A percentile compares a stretch with the other conserved stretches of the same genome.
Conservation (phyloP, 2,329 filamentous ascomycete genomes). For the Dendrostoma leiphaemia region DNA sequence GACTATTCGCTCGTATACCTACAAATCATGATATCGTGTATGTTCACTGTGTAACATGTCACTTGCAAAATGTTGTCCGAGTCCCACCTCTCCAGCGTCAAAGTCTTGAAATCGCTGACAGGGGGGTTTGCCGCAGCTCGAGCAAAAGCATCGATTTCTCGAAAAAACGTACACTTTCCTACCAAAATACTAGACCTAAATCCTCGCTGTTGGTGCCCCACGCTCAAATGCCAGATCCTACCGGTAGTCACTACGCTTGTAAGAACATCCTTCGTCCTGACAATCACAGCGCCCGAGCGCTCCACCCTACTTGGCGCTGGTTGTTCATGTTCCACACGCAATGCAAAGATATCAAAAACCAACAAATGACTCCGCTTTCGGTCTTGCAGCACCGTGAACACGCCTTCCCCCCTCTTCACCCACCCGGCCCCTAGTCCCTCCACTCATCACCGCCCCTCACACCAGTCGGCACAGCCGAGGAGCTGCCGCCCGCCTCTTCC, state of each 20-base stretch:
- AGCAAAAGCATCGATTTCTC: no score
- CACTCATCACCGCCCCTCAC: slow-evolving; percentile 48
- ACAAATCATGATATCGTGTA: neutral
- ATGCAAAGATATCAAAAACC: neutral
- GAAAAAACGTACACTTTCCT: neutral
- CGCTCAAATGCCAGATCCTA: neutral
- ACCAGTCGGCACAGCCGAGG: slow-evolving; percentile 30
- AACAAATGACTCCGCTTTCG: neutral
- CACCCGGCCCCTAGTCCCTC: slow-evolving; percentile 27
- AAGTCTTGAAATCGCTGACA: no score
- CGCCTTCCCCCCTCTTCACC: no score
- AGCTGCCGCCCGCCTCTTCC: slow-evolving; percentile 35
- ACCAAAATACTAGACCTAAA: no score
- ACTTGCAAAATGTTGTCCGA: neutral
- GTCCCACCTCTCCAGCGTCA: no score
- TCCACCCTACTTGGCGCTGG: no score
- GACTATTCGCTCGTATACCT: neutral
- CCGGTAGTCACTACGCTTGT: no score
- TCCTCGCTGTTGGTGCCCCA: neutral
- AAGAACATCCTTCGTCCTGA: no score
- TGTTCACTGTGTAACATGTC: neutral
- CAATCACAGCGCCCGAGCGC: no score
- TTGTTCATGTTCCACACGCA: neutral
- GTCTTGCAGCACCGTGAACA: no score
- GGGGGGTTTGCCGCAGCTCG: no score